phyloP scores from a whole-genome alignment of 768 basidiomycete species.

The Sutorius australiensis region DNA sequence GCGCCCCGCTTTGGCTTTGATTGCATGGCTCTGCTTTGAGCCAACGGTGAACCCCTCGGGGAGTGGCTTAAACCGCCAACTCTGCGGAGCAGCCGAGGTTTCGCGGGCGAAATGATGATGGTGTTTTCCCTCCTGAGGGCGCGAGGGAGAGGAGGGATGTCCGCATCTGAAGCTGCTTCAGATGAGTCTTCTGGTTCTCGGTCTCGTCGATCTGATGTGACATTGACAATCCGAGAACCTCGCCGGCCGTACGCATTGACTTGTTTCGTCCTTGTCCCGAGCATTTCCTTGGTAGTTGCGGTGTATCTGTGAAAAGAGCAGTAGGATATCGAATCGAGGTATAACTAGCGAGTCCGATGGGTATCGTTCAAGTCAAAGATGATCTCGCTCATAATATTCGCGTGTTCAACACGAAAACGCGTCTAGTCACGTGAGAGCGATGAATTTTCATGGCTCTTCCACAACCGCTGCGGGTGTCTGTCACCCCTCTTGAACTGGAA shows the following conservation, averaged over 20 bases:
- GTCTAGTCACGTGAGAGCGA: constrained; percentile 21
- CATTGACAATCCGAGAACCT: constrained; percentile 54
- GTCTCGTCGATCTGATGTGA: constrained; percentile 31
- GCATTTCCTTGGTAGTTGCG: constrained; percentile 37
- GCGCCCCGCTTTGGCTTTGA: constrained; percentile 8
- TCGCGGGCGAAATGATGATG: constrained; percentile 22
- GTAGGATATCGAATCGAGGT: background rate
- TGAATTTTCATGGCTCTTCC: constrained; percentile 94
- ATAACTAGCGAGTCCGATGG: background rate
- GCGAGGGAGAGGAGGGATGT: constrained; percentile 14
- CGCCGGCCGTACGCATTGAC: constrained; percentile 65
- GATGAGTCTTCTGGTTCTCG: constrained; percentile 32
- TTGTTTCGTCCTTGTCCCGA: constrained; percentile 60
- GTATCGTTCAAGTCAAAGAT: constrained; percentile 3
- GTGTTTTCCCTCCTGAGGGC: constrained; percentile 23
- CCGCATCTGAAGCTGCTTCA: constrained; percentile 34
- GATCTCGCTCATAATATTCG: background rate
- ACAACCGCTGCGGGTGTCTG: constrained; percentile 58
- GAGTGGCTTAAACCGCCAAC: constrained; percentile 13
- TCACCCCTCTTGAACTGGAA: constrained; percentile 84
- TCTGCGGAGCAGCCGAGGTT: constrained; percentile 10
- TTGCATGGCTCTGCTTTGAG: constrained; percentile 28
- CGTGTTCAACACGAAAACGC: constrained; percentile 10
- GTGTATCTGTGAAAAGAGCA: background rate
- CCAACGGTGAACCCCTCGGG: constrained; percentile 15